Percentiles rank a stretch among this genome's conserved stretches.
Conservation (phyloP, 2,329 filamentous ascomycete genomes). For the Colletotrichum tamarilloi region DNA sequence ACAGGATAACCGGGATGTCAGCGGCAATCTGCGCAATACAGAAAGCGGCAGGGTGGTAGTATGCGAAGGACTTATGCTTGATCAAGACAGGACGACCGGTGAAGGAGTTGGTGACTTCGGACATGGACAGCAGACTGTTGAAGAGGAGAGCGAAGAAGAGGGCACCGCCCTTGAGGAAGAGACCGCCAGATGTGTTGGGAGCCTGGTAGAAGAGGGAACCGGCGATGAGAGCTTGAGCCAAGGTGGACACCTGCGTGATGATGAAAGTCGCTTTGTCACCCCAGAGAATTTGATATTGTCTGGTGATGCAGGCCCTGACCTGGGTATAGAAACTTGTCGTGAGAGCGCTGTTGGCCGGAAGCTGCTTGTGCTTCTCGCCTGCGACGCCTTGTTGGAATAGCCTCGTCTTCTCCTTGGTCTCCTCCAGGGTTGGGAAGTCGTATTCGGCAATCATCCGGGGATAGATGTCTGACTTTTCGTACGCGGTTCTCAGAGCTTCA, state of each 20-base stretch:
- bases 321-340: conserved; percentile 67
- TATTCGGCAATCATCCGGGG: conserved; percentile 65
- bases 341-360: conserved; percentile 65
- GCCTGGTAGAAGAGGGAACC: conserved; percentile 77
- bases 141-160: conserved; percentile 74
- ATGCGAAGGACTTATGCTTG: conserved; percentile 69
- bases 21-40: conserved; percentile 67
- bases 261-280: conserved; percentile 73
- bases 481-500: conserved; percentile 56
- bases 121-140: conserved; percentile 71
- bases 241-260: conserved; percentile 69
- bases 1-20: conserved; percentile 65
- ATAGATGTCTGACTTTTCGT: conserved; percentile 63
- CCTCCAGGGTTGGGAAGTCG: conserved; percentile 62
- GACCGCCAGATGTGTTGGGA: conserved; percentile 64
- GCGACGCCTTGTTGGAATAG: conserved; percentile 65
- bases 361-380: conserved; percentile 64
- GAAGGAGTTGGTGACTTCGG: conserved; percentile 74
- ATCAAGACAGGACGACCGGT: conserved; percentile 67
- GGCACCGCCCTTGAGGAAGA: conserved; percentile 73
- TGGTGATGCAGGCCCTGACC: conserved; percentile 64
- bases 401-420: conserved; percentile 60
- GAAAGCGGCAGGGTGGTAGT: conserved; percentile 69
- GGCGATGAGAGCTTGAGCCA: conserved; percentile 70
- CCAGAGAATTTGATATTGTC: conserved; percentile 74